Base-by-base conservation (phyloP, 208 protist genomes). In the Wallacemonas sp. region DNA sequence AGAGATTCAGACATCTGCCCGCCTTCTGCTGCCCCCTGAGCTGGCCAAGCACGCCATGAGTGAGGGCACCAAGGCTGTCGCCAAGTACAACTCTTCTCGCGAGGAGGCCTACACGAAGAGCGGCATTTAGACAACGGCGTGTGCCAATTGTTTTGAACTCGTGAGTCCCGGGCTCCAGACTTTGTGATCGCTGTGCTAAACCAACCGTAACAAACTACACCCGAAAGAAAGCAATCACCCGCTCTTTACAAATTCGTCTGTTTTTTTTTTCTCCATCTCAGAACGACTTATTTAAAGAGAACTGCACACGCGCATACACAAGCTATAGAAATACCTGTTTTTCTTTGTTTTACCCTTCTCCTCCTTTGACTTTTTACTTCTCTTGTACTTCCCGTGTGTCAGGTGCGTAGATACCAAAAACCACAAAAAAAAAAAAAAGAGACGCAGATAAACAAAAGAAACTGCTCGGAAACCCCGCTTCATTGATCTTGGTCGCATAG, bases 41-140 rank as follows among this genome's bases (percentile, higher is more conserved):
- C 88, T 99, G 17, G 96, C 98, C 36, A 99, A 99, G 83, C 98
- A 99, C 68, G 98, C 98, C 60, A 98, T 99, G 79, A 98, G 96
- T 44, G 98, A 99, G 86, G 98, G 98, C 49, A 99, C 97, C 44
- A 99, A 99, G 91, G 98, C 98, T 11, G 98, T 99, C 8, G 97
- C 95, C 73, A 98, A 98, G 86, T 99, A 94, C 75, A 93, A 92
- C 70, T 77, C 78, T 2, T 93, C 86, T 22, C 80, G 86, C 27
- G 86, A 90, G 34, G 89, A 93, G 70, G 75, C 80, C 0, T 88
- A 88, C 75, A 70, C 78, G 12, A 88, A 94, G 77, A 77, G 73
- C 24, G 68, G 60, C 15, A 75, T 88, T 44, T 85, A 81, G 36
- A 42, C 30, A 61, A n/a, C 19, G 24, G 14, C 46, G 21, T 19